Base-by-base conservation (phyloP, 345 rosid species). In the Ceriops tagal region DNA sequence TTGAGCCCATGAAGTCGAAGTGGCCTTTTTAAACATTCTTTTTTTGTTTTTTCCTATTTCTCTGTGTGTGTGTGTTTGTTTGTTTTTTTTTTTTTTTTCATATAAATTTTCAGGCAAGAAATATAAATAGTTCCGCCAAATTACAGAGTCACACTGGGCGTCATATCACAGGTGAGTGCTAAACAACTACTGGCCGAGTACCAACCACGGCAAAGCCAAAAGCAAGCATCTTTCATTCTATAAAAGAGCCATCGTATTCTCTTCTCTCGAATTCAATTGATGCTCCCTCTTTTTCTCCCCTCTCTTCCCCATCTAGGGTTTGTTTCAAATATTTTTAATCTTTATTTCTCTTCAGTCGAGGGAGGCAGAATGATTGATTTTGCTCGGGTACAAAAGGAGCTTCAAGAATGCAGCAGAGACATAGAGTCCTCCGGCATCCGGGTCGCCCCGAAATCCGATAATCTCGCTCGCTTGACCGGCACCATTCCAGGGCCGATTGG, bases 381-480 rank as follows among this genome's bases (percentile, higher is more conserved):
- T 75, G 75, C 85, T 56, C 84, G 98, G 72, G 92, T 92, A n/a
- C 96, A 92, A 68, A 90, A 90, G 80, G 98, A 92, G 84, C 91
- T 92, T 9, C 90, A 81, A 64, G 96, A 92, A 78, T 92, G 98
- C 75, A 87, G 81, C 84, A 90, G 81, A 64, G 85, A 92, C 83
- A 72, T 73, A 5, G 86, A 81, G 46, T 62, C 87, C 27, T 88
- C 92, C 30, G 97, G 97, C 62, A 91, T 93, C 76, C 85, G 73
- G 71, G 92, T 93, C 62, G 31, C 83, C 55, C 90, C 90, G 0
- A 86, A 89, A 72, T 81, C 92, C 65, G 98, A 91, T 66, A 84
- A 77, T 62, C 87, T 93, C 19, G 75, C 88, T 74, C 88, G 87
- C 46, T 79, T 93, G 70, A 78, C 83, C 35, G 97, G 98, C 72